These are phyloP conservation scores for Keithomyces neogunnii DNA, from an alignment of 2,329 filamentous ascomycete genomes.

Conservation along the genomic window DNA sequence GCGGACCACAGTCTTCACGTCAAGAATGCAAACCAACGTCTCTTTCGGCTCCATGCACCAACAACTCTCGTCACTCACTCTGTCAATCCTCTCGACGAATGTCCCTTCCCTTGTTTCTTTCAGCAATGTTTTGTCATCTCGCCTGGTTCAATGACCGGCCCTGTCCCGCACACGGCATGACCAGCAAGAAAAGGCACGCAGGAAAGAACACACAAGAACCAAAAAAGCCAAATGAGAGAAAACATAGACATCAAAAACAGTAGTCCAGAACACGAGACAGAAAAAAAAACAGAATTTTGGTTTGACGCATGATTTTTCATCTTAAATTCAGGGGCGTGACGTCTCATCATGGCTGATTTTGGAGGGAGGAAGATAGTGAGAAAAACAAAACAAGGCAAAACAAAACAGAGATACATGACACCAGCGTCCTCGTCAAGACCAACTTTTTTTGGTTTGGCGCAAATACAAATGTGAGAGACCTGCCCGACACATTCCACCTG, in stretches of 20 bases:
- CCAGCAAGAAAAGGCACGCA: not conserved
- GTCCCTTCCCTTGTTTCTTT: no score
- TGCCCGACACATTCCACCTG: slow-evolving; percentile 11
- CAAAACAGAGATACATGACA: not conserved
- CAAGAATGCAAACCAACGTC: no score
- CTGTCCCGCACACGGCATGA: not conserved
- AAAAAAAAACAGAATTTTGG: not conserved
- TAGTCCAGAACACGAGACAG: not conserved
- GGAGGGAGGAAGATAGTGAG: not conserved
- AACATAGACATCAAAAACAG: not conserved
- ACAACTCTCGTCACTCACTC: not conserved
- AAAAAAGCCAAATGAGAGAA: not conserved
- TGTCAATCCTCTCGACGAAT: not conserved
- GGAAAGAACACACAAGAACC: not conserved
- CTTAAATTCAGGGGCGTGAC: slow-evolving; percentile 9
- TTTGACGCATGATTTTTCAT: not conserved
- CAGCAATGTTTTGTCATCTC: not conserved
- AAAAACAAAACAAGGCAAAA: not conserved
- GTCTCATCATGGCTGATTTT: slow-evolving; percentile 7
- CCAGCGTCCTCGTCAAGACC: not conserved
- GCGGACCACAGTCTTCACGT: no score
- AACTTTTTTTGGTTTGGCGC: not conserved
- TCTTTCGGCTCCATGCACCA: no score
- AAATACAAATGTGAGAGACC: slow-evolving; percentile 11
- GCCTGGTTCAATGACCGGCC: not conserved